Base-by-base conservation (phyloP, 1,284 basidiomycete species). In the Peniophora sp. region DNA sequence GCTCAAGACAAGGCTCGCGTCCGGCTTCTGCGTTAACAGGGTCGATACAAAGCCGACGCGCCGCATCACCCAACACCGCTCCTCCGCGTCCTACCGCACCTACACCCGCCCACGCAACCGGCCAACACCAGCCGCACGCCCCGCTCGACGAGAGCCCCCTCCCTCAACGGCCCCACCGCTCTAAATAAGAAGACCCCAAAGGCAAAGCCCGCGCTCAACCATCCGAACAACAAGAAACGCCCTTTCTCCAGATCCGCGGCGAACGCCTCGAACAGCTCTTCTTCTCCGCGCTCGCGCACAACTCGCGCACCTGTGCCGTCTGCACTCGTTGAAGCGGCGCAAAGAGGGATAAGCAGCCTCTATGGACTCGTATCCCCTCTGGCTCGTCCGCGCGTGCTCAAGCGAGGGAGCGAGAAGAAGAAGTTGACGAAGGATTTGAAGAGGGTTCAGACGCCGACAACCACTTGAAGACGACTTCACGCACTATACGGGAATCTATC, bases 401-500 rank as follows among this genome's bases (percentile, higher is more conserved):
- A n/a, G 46, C 24, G 2, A 23, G 48, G 35, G 49, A n/a, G n/a
- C n/a, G 18, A 14, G 56, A 49, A 9, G 50, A 47, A 17, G 50
- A 49, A 11, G 53, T 54, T 12, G 78, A 78, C 53, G 77, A 77
- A 57, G 74, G 75, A 3, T 75, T 75, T 49, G 73, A 59, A 5
- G 78, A 76, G 54, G 75, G 72, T 3, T 68, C 70, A 1, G 72
- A 72, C 8, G 11, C 48, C 45, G 1, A 49, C 27, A 54, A 10
- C 36, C 34, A 20, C 17, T 95, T 10, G 92, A 95, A 63, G 91
- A 92, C 59, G 92, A 95, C 63, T 94, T 93, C 62, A 79, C 78
- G 18, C 92, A 94, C 70, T 93, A 91, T 65, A 92, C 90, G 68
- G 80, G 84, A 55, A 83, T 96, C 51, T 97, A 95, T 58, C 71